Base-by-base conservation (phyloP, 2,329 filamentous ascomycete species). In the Grosmannia penicillata region DNA sequence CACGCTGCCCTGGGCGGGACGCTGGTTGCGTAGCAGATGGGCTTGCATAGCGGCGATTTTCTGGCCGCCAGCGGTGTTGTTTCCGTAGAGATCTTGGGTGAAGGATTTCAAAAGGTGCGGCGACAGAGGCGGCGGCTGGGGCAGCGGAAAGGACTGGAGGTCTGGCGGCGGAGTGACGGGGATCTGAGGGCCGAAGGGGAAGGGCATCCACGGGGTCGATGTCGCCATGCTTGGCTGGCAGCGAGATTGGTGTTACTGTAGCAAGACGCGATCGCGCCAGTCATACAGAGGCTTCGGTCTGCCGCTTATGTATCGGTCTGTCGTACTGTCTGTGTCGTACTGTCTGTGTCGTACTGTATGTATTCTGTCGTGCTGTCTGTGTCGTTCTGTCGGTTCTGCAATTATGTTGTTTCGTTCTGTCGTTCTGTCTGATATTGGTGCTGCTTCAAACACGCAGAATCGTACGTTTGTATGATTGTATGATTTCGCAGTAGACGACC, bases 161-260 rank as follows among this genome's bases (percentile, higher is more conserved):
- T 61, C 59, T 25, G 58, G 58, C 7, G 59, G 57, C 36, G 58
- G 59, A 7, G 59, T 60, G 33, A 60, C 53, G 28, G 58, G 58
- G 13, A 55, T 51, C 22, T 58, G 53, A 38, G 53, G 41, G 38
- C 53, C 54, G 40, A 54, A 49, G 25, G 48, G 49, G 24, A 48
- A 43, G 14, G 53, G 49, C 32, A 53, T 43, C 28, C 50, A 47
- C 33, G 52, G 45, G 33, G 52, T 47, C 23, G 52, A 47, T 21
- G 51, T 38, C 40, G 53, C 47, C 50, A 54, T 50, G 31, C 19
- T 26, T 29, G 21, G 10, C 9, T 33, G 17, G 11, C 8, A 14
- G 17, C 13, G 3, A 23, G 21, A 14, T 19, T 27, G 7, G 13
- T 33, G 23, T 8, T n/a, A n/a, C n/a, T n/a, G n/a, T n/a, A n/a